phyloP scores from a whole-genome alignment of 192 early-diverging fungal species.

The Geranomyces michiganensis region DNA sequence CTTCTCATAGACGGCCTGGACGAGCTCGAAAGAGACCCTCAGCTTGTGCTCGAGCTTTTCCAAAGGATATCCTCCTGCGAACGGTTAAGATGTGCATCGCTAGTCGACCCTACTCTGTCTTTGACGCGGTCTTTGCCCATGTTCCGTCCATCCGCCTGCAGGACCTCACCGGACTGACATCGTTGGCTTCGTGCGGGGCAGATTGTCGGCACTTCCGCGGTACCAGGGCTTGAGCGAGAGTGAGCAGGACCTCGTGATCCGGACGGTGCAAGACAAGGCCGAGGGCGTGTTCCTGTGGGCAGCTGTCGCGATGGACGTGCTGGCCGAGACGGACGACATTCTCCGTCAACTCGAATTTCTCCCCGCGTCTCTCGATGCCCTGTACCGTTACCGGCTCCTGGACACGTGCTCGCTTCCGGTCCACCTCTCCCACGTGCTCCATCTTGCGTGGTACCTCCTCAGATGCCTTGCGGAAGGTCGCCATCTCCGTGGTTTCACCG shows the following conservation, averaged over 20 bases:
- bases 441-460: not conserved
- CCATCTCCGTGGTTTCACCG: too few species aligned
- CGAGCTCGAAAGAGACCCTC: constrained; percentile 3
- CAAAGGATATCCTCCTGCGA: constrained; percentile 9
- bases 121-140: not conserved
- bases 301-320: constrained; percentile 8
- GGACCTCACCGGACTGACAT: constrained; percentile 5
- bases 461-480: too few species aligned
- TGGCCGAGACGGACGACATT: constrained; percentile 10
- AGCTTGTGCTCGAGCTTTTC: constrained; percentile 1
- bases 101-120: constrained; percentile 6
- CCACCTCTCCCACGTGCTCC: not conserved
- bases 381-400: constrained; percentile 3
- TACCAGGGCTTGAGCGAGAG: not conserved
- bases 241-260: constrained; percentile 1
- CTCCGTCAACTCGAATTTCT: not conserved
- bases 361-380: constrained; percentile 4
- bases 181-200: constrained; percentile 4
- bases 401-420: not conserved
- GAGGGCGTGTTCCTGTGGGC: constrained; percentile 9
- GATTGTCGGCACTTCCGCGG: not conserved
- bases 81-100: constrained; percentile 7
- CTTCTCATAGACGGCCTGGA: constrained; percentile 9
- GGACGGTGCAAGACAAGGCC: not conserved
- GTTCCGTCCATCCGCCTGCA: constrained; percentile 7